Evolutionary conservation across 1,284 basidiomycete genomes (phyloP).

Genomic region (Malassezia cuniculi): DNA sequence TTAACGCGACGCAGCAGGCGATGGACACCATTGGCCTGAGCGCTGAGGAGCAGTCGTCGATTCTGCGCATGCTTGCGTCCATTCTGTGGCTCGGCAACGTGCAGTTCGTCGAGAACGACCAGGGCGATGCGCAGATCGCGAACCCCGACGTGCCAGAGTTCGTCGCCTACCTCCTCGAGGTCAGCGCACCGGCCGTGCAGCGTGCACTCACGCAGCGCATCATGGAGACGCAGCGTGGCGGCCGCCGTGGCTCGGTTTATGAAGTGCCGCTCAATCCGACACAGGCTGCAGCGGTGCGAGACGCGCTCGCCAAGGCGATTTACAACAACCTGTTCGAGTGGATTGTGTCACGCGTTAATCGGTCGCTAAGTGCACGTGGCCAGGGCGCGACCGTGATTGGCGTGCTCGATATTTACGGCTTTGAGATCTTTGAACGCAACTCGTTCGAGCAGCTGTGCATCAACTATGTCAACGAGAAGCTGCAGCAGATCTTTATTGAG

Average conservation of each 20-base stretch:
- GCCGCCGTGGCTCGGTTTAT: constrained; percentile 82
- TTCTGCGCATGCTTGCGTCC: constrained; percentile 81
- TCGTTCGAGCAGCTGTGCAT: constrained; percentile 99
- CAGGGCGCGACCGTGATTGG: constrained; percentile 76
- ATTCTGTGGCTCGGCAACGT: constrained; percentile 89
- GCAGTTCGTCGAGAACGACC: constrained; percentile 65
- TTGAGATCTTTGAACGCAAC: constrained; percentile 98
- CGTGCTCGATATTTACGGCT: constrained; percentile 79
- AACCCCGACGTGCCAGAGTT: constrained; percentile 90
- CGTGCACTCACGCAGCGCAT: constrained; percentile 75
- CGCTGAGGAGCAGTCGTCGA: constrained; percentile 73
- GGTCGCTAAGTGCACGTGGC: constrained; percentile 79
- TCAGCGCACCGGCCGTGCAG: constrained; percentile 62
- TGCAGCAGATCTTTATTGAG: constrained; percentile 93
- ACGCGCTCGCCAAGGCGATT: constrained; percentile 88
- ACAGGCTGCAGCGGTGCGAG: constrained; percentile 74
- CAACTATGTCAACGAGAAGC: constrained; percentile 99
- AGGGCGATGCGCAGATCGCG: constrained; percentile 69
- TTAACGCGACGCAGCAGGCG: constrained; percentile 75
- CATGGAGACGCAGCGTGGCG: constrained; percentile 68
- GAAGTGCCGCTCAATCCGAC: constrained; percentile 89
- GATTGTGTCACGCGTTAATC: constrained; percentile 92
- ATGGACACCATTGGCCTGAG: constrained; percentile 85
- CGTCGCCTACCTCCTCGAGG: constrained; percentile 84
- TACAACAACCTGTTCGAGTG: constrained; percentile 99